A percentile compares a stretch with the other conserved stretches of the same genome.
Conservation (phyloP, 129 eudicot genomes). For the Cynara cardunculus region DNA sequence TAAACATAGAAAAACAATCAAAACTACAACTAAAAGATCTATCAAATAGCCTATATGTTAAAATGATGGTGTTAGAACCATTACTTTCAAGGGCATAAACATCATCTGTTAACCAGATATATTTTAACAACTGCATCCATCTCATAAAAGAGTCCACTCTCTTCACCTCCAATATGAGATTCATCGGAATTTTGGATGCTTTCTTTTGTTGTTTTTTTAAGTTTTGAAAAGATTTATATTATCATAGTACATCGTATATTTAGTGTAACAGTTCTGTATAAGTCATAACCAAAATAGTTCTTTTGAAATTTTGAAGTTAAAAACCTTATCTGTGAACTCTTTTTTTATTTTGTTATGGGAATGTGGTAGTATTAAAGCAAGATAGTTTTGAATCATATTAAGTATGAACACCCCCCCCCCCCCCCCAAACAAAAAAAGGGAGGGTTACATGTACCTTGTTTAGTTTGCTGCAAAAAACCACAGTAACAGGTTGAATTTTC, state of each 20-base stretch:
- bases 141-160: background rate
- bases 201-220: background rate
- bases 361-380: background rate
- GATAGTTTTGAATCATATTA: no score
- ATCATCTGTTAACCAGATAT: background rate
- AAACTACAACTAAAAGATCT: background rate
- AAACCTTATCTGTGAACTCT: background rate
- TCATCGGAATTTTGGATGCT: background rate
- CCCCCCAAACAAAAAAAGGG: background rate
- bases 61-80: background rate
- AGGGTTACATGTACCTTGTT: background rate
- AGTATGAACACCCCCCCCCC: background rate
- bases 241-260: background rate
- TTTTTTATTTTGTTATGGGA: background rate
- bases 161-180: background rate
- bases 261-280: background rate
- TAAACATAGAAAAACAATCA: no score
- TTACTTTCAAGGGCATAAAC: no score
- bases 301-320: no score
- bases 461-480: background rate
- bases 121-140: background rate
- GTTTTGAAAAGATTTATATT: background rate
- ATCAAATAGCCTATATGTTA: background rate
- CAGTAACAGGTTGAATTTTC: background rate
- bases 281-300: background rate